These are phyloP conservation scores for Cyclotella distinguenda DNA, from an alignment of 108 stramenopile species.

Conservation along the genomic window DNA sequence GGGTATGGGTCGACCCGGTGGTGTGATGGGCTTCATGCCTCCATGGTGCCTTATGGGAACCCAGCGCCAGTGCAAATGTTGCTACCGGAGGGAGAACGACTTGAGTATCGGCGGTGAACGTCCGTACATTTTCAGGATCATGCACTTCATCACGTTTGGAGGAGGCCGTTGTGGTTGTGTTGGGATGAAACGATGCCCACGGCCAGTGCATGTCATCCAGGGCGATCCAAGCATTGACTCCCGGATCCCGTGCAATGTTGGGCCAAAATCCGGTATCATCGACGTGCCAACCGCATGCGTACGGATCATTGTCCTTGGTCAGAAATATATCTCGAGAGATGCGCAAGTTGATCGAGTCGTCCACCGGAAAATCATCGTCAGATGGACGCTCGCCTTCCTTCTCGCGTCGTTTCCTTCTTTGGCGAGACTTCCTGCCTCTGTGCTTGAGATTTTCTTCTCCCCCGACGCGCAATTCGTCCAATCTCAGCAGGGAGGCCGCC, in stretches of 20 bases:
- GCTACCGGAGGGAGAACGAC: constrained; percentile 6
- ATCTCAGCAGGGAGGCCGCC: constrained; percentile 36
- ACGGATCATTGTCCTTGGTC: constrained; percentile 70
- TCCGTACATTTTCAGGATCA: neutral
- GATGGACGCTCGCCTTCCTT: constrained; percentile 10
- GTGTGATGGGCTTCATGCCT: constrained; percentile 58
- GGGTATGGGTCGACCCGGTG: constrained; percentile 64
- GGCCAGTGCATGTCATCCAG: constrained; percentile 72
- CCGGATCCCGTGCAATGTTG: constrained; percentile 30
- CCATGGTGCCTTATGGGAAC: constrained; percentile 72
- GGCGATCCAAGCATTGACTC: constrained; percentile 84
- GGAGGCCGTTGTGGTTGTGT: neutral
- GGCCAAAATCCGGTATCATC: constrained; percentile 88
- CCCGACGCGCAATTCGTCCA: constrained; percentile 40
- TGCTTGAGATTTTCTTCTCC: constrained; percentile 24
- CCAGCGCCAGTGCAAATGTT: constrained; percentile 73
- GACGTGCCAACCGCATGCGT: constrained; percentile 82
- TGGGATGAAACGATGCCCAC: constrained; percentile 5
- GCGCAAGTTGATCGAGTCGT: constrained; percentile 30
- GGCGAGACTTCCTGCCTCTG: constrained; percentile 34
- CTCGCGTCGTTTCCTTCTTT: constrained; percentile 5
- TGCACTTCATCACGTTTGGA: neutral
- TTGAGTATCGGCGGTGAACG: neutral
- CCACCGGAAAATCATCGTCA: constrained; percentile 5
- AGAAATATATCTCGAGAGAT: constrained; percentile 54